phyloP scores from a whole-genome alignment of 164 flowering plant species.

The Macadamia tetraphylla region DNA sequence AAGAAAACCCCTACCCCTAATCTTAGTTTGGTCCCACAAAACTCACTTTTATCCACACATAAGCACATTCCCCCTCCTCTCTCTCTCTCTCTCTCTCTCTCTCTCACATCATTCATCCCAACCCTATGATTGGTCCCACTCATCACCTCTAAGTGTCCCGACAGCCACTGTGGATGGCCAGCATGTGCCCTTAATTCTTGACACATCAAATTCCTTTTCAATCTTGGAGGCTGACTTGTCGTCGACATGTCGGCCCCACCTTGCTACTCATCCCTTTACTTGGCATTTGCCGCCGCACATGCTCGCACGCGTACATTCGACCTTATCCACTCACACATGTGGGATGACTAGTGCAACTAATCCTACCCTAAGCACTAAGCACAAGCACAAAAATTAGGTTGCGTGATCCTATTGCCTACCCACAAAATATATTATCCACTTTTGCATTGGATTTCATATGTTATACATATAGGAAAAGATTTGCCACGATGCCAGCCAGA shows the following conservation, averaged over 20 bases:
- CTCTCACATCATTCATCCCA: conserved; percentile 2
- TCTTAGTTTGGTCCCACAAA: neutral
- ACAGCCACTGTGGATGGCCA: conserved; percentile 1
- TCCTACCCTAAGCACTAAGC: conserved; percentile 8
- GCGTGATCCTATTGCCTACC: neutral
- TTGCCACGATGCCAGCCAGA: no score
- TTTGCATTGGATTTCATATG: no score
- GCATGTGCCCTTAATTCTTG: conserved; percentile 35
- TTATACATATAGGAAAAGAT: no score
- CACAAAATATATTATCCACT: no score
- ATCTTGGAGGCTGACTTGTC: neutral
- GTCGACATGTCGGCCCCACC: conserved; percentile 32
- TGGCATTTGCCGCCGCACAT: conserved; percentile 40
- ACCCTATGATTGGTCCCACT: conserved; percentile 27
- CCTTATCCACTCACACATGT: conserved; percentile 22
- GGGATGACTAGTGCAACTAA: no score
- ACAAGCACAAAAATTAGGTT: conserved; percentile 32
- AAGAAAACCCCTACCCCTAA: neutral
- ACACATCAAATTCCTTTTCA: conserved; percentile 24
- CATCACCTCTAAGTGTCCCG: conserved; percentile 12
- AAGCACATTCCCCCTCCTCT: no score
- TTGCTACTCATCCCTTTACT: conserved; percentile 3
- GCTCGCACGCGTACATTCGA: conserved; percentile 35
- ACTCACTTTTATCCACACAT: no score
- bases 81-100: no score